A percentile compares a stretch with the other conserved stretches of the same genome.
These are phyloP conservation scores for Irineochytrium annulatum DNA, from an alignment of 192 early-diverging fungal genomes.

Conservation along the genomic window DNA sequence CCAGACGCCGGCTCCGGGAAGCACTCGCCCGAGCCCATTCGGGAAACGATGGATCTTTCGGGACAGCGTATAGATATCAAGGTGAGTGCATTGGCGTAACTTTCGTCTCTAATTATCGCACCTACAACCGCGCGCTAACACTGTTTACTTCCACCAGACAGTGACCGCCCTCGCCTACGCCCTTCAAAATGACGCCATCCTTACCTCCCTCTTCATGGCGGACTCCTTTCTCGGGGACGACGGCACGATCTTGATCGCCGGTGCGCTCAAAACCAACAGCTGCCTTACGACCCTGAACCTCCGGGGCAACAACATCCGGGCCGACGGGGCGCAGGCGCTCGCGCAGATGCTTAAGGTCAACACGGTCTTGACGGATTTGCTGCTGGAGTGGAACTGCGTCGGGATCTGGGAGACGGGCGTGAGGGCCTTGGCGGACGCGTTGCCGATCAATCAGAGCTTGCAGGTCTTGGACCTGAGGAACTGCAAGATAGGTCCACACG, in stretches of 20 bases:
- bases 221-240: slow-evolving; percentile 58
- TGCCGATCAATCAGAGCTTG: slow-evolving; percentile 47
- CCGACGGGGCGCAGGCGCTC: slow-evolving; percentile 55
- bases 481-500: slow-evolving; percentile 53
- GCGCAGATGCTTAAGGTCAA: slow-evolving; percentile 58
- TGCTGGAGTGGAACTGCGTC: slow-evolving; percentile 61
- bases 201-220: slow-evolving; percentile 34
- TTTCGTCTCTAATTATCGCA: background rate
- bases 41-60: no score
- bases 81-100: background rate
- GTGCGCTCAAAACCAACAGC: slow-evolving; percentile 52
- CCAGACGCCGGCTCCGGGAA: no score
- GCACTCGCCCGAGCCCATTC: no score
- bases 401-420: slow-evolving; percentile 57
- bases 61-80: slow-evolving; percentile 19
- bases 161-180: slow-evolving; percentile 38
- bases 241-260: slow-evolving; percentile 42
- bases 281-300: slow-evolving; percentile 41
- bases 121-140: background rate
- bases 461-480: slow-evolving; percentile 53
- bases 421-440: slow-evolving; percentile 46
- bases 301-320: slow-evolving; percentile 53
- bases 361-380: slow-evolving; percentile 35
- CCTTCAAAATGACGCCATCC: slow-evolving; percentile 30
- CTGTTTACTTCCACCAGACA: slow-evolving; percentile 12